A percentile compares a stretch with the other conserved stretches of the same genome.
phyloP scores from a whole-genome alignment of 345 rosid genomes.

The Moringa oleifera region DNA sequence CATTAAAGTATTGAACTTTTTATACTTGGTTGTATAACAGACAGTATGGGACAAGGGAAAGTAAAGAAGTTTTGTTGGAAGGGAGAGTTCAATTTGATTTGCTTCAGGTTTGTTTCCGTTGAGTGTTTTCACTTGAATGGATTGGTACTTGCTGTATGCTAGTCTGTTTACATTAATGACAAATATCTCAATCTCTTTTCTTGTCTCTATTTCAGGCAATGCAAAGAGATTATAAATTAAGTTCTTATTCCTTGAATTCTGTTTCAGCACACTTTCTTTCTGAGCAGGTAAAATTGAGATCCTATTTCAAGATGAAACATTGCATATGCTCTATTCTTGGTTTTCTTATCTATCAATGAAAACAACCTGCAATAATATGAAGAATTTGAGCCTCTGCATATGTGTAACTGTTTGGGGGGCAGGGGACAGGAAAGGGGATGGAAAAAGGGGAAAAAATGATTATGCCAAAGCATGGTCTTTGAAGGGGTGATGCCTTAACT shows the following conservation, averaged over 20 bases:
- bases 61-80: constrained; percentile 90
- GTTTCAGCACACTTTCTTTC: constrained; percentile 98
- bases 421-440: no score
- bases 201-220: constrained; percentile 43
- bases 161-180: constrained; percentile 1
- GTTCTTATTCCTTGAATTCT: constrained; percentile 93
- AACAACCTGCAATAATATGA: no score
- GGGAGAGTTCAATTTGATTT: constrained; percentile 98
- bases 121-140: constrained; percentile 15
- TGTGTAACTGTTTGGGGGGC: background rate
- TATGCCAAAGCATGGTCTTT: background rate
- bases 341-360: no score
- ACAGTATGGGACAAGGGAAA: constrained; percentile 88
- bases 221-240: constrained; percentile 87
- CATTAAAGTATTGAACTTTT: background rate
- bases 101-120: constrained; percentile 67
- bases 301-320: no score
- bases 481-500: background rate
- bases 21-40: constrained; percentile 39
- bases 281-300: constrained; percentile 60
- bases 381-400: background rate
- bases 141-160: constrained; percentile 11
- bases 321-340: no score
- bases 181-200: constrained; percentile 10
- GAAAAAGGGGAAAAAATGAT: no score